Evolutionary conservation across 331 rosid species (phyloP), one percentile per base, ranked within the genome.

Genomic region (Dryas integrifolia): DNA sequence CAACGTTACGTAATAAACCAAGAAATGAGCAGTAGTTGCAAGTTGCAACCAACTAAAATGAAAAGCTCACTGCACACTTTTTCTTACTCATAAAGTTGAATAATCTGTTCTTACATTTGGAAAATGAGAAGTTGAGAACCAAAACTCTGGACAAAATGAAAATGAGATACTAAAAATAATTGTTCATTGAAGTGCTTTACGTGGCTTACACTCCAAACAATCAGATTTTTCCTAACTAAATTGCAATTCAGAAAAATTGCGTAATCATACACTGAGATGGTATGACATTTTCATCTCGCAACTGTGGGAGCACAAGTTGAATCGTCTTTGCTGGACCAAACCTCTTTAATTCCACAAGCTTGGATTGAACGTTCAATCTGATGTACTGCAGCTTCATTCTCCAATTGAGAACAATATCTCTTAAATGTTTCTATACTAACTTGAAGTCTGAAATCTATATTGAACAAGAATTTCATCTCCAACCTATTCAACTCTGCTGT

Each of bases 401-500:
- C 96, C 81, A 95, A 80, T 15, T 79, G 88, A 58, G 68, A 61
- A 80, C 99, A 95, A 79, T 85, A 95, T 70, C 69, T 92, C 77
- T 76, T 77, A 77, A 95, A 95, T 1, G 92, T 88, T 70, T 87
- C 97, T 77, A 77, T 56, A 44, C 78, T 87, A 67, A 95, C 96
- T 64, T 95, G 90, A 65, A 95, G 97, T 40, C 97, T 89, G 83
- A 95, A 95, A 83, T 94, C 96, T 77, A 94, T 86, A 26, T 85
- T 77, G 58, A 91, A 94, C 80, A 94, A 83, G 71, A 95, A 92
- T 68, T 82, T 88, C 88, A 89, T 85, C 84, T 95, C 98, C 92
- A 95, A 67, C 76, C 85, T 86, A 89, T 95, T 95, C 73, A 95
- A 69, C 82, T 95, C 99, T 3, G 62, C 75, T 0, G 96, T 95